Conservation (phyloP, 148 eudicot genomes). For the Fallopia convolvulus region DNA sequence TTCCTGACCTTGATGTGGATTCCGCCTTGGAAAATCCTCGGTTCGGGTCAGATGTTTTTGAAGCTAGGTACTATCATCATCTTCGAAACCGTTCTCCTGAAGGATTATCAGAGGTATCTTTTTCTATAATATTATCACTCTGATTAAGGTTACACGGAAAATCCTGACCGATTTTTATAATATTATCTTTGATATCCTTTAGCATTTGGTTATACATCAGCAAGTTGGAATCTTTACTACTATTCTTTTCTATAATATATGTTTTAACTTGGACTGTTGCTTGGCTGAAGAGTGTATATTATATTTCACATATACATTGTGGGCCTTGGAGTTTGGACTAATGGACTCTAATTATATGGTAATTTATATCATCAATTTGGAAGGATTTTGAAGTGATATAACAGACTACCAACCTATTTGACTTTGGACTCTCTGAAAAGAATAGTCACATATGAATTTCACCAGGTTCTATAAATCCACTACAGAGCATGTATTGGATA, state of each 20-base stretch:
- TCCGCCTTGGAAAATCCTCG: slow-evolving; percentile 32
- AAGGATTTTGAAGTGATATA: background rate
- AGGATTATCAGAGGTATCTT: slow-evolving; percentile 72
- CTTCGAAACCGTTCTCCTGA: slow-evolving; percentile 66
- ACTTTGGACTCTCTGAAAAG: background rate
- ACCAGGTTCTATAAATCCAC: background rate
- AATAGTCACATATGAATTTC: background rate
- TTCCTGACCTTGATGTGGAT: slow-evolving; percentile 43
- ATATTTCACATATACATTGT: background rate
- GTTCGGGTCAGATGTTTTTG: slow-evolving; percentile 50
- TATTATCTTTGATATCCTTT: slow-evolving; percentile 9
- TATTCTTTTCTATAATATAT: background rate
- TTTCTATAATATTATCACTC: background rate
- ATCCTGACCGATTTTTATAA: background rate
- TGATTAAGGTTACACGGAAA: background rate
- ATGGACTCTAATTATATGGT: background rate
- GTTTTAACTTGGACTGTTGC: background rate
- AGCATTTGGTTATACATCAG: slow-evolving; percentile 9
- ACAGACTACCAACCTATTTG: background rate
- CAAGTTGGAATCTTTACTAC: background rate
- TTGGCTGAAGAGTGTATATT: background rate
- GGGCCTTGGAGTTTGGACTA: background rate
- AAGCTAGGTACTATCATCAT: slow-evolving; percentile 68
- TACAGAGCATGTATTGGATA: background rate
- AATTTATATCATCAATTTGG: background rate